phyloP scores from a whole-genome alignment of 192 early-diverging fungal genomes.

The Phycomyces nitens region DNA sequence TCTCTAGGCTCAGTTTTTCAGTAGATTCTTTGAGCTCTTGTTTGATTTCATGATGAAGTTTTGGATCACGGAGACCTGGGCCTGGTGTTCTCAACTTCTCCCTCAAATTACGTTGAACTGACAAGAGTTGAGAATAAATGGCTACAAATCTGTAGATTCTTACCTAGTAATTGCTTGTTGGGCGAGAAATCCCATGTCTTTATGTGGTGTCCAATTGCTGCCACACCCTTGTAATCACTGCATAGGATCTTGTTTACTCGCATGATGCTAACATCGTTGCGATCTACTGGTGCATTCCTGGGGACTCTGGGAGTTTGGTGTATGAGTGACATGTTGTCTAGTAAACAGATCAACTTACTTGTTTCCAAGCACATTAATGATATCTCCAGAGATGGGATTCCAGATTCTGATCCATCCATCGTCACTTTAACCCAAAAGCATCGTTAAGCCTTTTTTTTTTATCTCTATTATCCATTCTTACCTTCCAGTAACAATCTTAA shows the following conservation, averaged over 20 bases:
- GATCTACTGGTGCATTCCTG: constrained; percentile 32
- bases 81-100: constrained; percentile 9
- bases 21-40: constrained; percentile 36
- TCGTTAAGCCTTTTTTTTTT: constrained; percentile 4
- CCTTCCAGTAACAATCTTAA: constrained; percentile 37
- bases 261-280: constrained; percentile 29
- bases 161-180: constrained; percentile 28
- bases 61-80: constrained; percentile 3
- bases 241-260: constrained; percentile 35
- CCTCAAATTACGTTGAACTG: constrained; percentile 10
- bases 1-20: constrained; percentile 28
- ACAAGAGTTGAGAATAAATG: not conserved
- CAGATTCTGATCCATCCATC: constrained; percentile 57
- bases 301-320: constrained; percentile 25
- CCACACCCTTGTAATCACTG: constrained; percentile 41
- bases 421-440: too few species aligned
- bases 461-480: not conserved
- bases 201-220: constrained; percentile 44
- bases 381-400: constrained; percentile 49
- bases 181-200: constrained; percentile 58
- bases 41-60: constrained; percentile 38
- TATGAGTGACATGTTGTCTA: not conserved
- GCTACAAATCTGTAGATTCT: too few species aligned
- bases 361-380: constrained; percentile 37
- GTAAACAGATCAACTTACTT: constrained; percentile 22